Base-by-base conservation (phyloP, 768 basidiomycete species). In the Leccinum barrowsii region DNA sequence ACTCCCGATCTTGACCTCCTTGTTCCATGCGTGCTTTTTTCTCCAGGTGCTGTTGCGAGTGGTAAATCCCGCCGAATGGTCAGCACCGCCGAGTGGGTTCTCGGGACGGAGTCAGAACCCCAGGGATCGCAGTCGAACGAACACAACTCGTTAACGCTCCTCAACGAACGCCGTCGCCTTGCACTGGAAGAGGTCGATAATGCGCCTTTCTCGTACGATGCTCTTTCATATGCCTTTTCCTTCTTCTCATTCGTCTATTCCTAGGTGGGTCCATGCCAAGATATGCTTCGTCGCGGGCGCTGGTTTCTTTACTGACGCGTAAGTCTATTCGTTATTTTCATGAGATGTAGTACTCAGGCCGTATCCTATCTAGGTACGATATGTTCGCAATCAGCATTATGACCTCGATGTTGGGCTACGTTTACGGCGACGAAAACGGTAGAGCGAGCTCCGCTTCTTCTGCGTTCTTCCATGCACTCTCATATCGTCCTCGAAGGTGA, bases 301-400 rank as follows among this genome's bases (percentile, higher is more conserved):
- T 15, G 92, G 92, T 24, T 94, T 95, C 81, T 94, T 94, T 80
- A 91, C 93, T 42, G 90, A 90, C 73, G 85, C 87, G 82, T 83
- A 68, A 67, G 81, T 61, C 21, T 11, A n/a, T 74, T 2, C 26
- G 50, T 40, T 51, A 17, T 37, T 34, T 13, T n/a, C n/a, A 48
- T 26, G 4, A n/a, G 11, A 40, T 44, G 42, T 21, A 21, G 11
- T 21, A 21, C 42, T 19, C 21, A 19, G 24, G 8, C 24, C 59
- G n/a, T 65, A 47, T n/a, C 50, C 32, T 50, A 52, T 40, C 53
- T 37, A 73, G 71, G 34, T 91, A 91, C 64, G 91, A 93, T 63
- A 85, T 94, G 59, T 96, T 95, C 68, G 88, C 90, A 11, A 93
- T 95, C 71, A 92, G 87, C 72, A 90, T 94, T 50, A 87, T 86